phyloP scores from a whole-genome alignment of 768 basidiomycete species.

The Termitomyces sp. region DNA sequence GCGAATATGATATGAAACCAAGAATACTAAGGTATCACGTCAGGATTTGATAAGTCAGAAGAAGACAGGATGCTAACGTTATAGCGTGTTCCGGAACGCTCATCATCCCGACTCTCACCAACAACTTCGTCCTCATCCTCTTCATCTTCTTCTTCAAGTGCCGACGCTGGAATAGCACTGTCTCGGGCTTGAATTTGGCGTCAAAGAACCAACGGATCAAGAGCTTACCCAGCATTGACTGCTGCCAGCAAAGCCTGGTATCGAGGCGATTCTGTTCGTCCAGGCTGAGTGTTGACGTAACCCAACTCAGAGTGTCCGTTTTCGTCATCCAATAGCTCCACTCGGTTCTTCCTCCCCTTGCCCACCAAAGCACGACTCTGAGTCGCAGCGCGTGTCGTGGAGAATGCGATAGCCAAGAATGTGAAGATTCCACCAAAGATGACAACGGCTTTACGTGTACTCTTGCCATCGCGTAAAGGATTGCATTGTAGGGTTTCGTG shows the following conservation, averaged over 20 bases:
- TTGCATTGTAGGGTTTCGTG: slow-evolving; percentile 77
- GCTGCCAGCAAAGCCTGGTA: slow-evolving; percentile 95
- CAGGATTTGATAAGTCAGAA: background rate
- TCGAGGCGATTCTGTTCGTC: slow-evolving; percentile 78
- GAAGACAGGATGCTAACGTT: slow-evolving; percentile 55
- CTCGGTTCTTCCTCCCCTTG: slow-evolving; percentile 56
- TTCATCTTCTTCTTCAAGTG: slow-evolving; percentile 74
- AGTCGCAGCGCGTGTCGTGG: slow-evolving; percentile 93
- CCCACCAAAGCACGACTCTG: slow-evolving; percentile 90
- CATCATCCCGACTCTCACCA: slow-evolving; percentile 85
- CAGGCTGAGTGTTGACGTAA: slow-evolving; percentile 81
- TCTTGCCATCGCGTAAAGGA: slow-evolving; percentile 67
- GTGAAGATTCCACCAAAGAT: slow-evolving; percentile 93
- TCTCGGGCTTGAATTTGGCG: background rate
- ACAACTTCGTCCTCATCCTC: slow-evolving; percentile 74
- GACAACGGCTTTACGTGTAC: slow-evolving; percentile 81
- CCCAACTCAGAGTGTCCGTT: slow-evolving; percentile 64
- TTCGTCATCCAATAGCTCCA: slow-evolving; percentile 57
- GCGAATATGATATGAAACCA: slow-evolving; percentile 99
- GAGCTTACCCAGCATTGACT: slow-evolving; percentile 84
- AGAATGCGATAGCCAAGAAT: slow-evolving; percentile 97
- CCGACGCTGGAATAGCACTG: slow-evolving; percentile 92
- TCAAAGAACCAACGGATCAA: background rate
- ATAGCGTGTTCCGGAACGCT: slow-evolving; percentile 90
- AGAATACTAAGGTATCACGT: slow-evolving; percentile 61